Evolutionary conservation across 1,284 basidiomycete species (phyloP).

Genomic region (Rhodotorula sp.): DNA sequence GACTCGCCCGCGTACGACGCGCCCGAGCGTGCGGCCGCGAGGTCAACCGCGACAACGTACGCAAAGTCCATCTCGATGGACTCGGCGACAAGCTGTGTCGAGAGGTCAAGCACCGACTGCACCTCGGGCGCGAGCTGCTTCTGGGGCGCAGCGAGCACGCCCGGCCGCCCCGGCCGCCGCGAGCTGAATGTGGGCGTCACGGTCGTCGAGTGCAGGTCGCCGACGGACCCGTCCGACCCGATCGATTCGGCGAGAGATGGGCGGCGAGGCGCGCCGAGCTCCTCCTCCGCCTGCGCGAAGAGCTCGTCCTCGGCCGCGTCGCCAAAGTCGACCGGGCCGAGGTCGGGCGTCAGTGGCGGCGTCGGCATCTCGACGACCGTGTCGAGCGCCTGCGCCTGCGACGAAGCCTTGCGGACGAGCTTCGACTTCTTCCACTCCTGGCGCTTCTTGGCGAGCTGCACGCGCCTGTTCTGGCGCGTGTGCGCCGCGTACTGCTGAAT

Average conservation of each 20-base stretch:
- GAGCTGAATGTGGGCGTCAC: slow-evolving; percentile 19
- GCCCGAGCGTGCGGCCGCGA: neutral
- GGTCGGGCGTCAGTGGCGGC: slow-evolving; percentile 30
- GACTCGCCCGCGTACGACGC: slow-evolving; percentile 1
- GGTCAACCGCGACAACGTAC: slow-evolving; percentile 24
- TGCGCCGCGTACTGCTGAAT: slow-evolving; percentile 24
- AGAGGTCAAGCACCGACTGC: slow-evolving; percentile 34
- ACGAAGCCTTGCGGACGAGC: slow-evolving; percentile 13
- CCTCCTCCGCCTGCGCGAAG: slow-evolving; percentile 3
- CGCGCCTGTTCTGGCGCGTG: slow-evolving; percentile 10
- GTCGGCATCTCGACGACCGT: slow-evolving; percentile 29
- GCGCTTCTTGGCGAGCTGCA: neutral
- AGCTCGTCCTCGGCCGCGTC: slow-evolving; percentile 8
- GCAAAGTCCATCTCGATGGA: slow-evolving; percentile 38
- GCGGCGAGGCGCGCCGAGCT: slow-evolving; percentile 1
- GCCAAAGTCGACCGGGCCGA: neutral
- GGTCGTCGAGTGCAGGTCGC: slow-evolving; percentile 16
- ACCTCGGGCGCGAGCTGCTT: slow-evolving; percentile 6
- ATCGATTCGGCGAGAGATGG: slow-evolving; percentile 25
- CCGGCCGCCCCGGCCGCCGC: slow-evolving; percentile 6
- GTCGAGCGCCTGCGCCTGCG: slow-evolving; percentile 20
- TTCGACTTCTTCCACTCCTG: slow-evolving; percentile 21
- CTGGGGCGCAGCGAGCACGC: slow-evolving; percentile 10
- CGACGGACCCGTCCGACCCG: neutral
- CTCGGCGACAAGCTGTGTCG: slow-evolving; percentile 37